Evolutionary conservation across 2,329 filamentous ascomycete genomes (phyloP).

Genomic region (Diplodia sapinea): DNA sequence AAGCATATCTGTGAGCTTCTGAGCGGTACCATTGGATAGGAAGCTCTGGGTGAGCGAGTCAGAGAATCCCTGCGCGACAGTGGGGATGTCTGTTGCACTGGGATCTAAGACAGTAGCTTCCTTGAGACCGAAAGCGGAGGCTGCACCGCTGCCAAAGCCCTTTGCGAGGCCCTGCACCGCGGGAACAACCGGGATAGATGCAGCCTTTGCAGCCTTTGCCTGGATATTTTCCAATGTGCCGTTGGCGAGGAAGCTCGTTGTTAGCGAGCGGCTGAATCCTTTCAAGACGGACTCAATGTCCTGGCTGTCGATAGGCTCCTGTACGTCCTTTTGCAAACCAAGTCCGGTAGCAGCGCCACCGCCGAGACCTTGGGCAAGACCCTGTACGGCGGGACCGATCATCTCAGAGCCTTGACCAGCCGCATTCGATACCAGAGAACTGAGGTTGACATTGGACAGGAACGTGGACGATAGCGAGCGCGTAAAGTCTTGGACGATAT

Average conservation of each 20-base stretch:
- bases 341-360: slow-evolving; percentile 14
- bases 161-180: slow-evolving; percentile 17
- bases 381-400: slow-evolving; percentile 1
- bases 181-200: not conserved
- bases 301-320: not conserved
- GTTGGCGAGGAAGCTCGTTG: slow-evolving; percentile 22
- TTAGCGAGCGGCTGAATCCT: slow-evolving; percentile 20
- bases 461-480: slow-evolving; percentile 22
- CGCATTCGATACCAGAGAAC: not conserved
- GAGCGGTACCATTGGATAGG: slow-evolving; percentile 9
- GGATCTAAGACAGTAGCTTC: not conserved
- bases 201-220: not conserved
- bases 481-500: slow-evolving; percentile 11
- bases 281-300: slow-evolving; percentile 11
- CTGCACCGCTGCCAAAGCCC: slow-evolving; percentile 17
- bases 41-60: slow-evolving; percentile 20
- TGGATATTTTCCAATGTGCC: slow-evolving; percentile 12
- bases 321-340: slow-evolving; percentile 19
- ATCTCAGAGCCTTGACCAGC: not conserved
- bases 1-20: not conserved
- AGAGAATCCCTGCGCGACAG: slow-evolving; percentile 7
- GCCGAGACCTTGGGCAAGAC: not conserved
- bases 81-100: slow-evolving; percentile 12
- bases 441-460: slow-evolving; percentile 17
- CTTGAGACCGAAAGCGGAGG: slow-evolving; percentile 8